Evolutionary conservation across 2,329 filamentous ascomycete genomes (phyloP).

Genomic region (Talaromyces verruculosus): DNA sequence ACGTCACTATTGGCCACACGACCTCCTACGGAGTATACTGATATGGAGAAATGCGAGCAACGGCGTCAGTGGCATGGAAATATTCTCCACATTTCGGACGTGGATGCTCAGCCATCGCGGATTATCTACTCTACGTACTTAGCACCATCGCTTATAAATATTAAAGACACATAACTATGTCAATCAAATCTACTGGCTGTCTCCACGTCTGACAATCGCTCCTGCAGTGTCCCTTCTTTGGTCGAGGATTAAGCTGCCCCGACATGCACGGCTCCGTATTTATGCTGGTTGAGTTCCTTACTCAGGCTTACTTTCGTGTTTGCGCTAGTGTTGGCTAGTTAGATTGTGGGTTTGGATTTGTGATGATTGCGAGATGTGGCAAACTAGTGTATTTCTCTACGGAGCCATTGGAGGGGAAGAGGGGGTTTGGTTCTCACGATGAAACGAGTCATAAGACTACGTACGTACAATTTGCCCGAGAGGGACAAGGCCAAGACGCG

Average conservation of each 20-base stretch:
- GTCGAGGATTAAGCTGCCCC: not conserved
- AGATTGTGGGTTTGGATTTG: not conserved
- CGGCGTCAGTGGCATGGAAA: not conserved
- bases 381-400: not conserved
- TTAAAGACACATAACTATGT: not conserved
- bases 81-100: not conserved
- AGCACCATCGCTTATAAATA: too few species aligned
- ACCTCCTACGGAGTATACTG: not conserved
- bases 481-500: not conserved
- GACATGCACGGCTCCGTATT: not conserved
- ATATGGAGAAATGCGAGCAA: not conserved
- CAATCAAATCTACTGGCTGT: not conserved
- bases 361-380: constrained; percentile 10
- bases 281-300: not conserved
- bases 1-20: not conserved
- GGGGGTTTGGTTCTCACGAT: not conserved
- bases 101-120: constrained; percentile 2
- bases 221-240: constrained; percentile 2
- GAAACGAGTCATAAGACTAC: constrained; percentile 5
- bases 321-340: not conserved
- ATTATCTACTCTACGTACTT: not conserved
- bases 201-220: not conserved
- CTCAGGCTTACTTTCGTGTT: not conserved
- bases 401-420: not conserved
- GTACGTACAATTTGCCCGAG: not conserved